Evolutionary conservation across 2,329 filamentous ascomycete species (phyloP), one percentile per base, ranked within the genome.

Genomic region (Zalaria sp.): DNA sequence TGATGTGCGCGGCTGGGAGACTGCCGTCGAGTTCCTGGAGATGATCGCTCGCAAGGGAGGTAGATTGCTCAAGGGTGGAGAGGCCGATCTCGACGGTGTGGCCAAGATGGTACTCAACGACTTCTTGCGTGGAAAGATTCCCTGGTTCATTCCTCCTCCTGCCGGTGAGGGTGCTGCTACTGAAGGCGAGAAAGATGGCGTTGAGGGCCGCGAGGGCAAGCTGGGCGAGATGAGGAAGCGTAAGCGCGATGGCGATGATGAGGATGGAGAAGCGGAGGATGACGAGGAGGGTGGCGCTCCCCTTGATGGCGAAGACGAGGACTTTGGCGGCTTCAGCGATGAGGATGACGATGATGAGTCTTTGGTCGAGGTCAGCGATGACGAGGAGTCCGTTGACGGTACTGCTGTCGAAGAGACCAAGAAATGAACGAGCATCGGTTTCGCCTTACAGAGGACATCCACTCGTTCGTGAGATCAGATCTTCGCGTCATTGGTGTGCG

Each of bases 61-160:
- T 10, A 75, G 88, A 51, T 65, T 98, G 18, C 67, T 96, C 10
- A 87, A 86, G 58, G 89, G 85, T 44, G 91, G 89, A n/a, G 91
- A 96, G 59, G 83, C 89, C 3, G 91, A 98, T 60, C 66, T 95
- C 42, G 89, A 96, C 53, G 87, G 88, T 53, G 87, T 94, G 38
- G 91, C 91, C 1, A 94, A 94, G 63, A 94, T 94, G 78, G 83
- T 98, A 1, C 67, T 98, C 45, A 96, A 94, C 54, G 91, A 98
- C 57, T 98, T 96, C 59, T 76, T 96, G 56, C 71, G 91, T 48
- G 91, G 91, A 43, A 95, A 89, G 64, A 84, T 96, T 26, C 91
- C 91, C 1, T 98, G 93, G 91, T 98, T 87, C 57, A 91, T 84
- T 0, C 79, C 86, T 5, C 80, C 87, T 6, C 86, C 88, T 2